Conservation (phyloP, 768 basidiomycete genomes). For the Plicaturopsis crispa region DNA sequence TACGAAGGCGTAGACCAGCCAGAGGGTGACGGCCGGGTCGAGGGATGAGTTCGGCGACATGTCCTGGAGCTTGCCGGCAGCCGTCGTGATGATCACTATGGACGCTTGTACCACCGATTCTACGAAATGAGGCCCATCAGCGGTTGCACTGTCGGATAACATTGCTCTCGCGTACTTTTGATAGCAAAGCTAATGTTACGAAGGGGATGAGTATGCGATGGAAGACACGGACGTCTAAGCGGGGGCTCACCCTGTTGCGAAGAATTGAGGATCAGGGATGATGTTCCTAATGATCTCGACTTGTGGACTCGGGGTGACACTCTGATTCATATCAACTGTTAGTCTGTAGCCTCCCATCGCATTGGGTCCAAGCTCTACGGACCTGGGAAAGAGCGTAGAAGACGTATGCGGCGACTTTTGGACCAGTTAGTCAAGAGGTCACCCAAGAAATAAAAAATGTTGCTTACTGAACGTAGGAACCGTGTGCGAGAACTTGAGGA, state of each 20-base stretch:
- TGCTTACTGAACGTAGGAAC: conserved; percentile 29
- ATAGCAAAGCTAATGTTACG: conserved; percentile 24
- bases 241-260: conserved; percentile 26
- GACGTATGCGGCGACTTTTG: conserved; percentile 31
- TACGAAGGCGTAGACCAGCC: conserved; percentile 31
- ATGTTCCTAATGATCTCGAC: conserved; percentile 31
- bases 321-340: conserved; percentile 7
- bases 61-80: conserved; percentile 33
- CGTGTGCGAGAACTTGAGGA: conserved; percentile 29
- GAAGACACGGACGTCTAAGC: neutral
- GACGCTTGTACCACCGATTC: conserved; percentile 35
- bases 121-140: conserved; percentile 8
- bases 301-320: conserved; percentile 28
- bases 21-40: conserved; percentile 27
- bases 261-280: conserved; percentile 33
- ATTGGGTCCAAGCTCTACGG: conserved; percentile 1
- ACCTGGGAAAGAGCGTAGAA: conserved; percentile 35
- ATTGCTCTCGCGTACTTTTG: conserved; percentile 23
- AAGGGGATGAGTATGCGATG: conserved; percentile 1
- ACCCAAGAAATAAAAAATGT: neutral
- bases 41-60: conserved; percentile 24
- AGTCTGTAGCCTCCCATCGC: neutral
- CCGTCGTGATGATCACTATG: conserved; percentile 34
- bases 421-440: neutral
- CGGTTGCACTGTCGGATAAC: conserved; percentile 1